Base-by-base conservation (phyloP, 1,139 yeast species). In the Candida sanyaensis region DNA sequence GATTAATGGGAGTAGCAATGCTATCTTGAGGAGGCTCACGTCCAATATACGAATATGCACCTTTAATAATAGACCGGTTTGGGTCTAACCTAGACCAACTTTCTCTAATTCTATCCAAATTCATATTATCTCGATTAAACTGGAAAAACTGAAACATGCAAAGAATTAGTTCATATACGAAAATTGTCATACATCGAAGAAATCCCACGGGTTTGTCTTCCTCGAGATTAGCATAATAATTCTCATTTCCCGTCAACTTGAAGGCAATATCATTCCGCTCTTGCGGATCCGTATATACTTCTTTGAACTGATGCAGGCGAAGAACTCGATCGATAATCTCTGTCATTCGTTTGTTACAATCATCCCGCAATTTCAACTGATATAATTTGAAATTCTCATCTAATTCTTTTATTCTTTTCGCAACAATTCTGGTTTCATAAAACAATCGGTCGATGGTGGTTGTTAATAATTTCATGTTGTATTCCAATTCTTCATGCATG, bases 351-450 rank as follows among this genome's bases (percentile, higher is more conserved):
- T 50, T 47, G 38, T 60, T 53, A 42, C 69, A 63, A 44, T 71
- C 69, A 23, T 64, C 64, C 43, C 64, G 58, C 36, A 73, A 54
- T 50, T 66, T 69, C 33, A 79, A 65, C 46, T 80, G 77, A 52
- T 87, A 77, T 47, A 73, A 62, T 49, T 54, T 70, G 55, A 74
- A 63, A 48, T 86, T 81, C 37, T 87, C 90, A 55, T 89, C 96
- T 24, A 91, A 84, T 60, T 93, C 98, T 48, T 84, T 81, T 48
- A 92, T 79, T 57, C 93, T 82, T 47, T 85, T 83, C 37, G 78
- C 78, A 23, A 93, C 75, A 44, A 89, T 77, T 48, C 96, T 70
- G 26, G 90, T 77, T 60, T 93, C 97, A 63, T 92, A 93, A 47
- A 84, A 80, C 49, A 93, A 71, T 53, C 96, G 75, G 24, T 96